Evolutionary conservation across 257 asterid species (phyloP).

Genomic region (Gentiana dahurica): DNA sequence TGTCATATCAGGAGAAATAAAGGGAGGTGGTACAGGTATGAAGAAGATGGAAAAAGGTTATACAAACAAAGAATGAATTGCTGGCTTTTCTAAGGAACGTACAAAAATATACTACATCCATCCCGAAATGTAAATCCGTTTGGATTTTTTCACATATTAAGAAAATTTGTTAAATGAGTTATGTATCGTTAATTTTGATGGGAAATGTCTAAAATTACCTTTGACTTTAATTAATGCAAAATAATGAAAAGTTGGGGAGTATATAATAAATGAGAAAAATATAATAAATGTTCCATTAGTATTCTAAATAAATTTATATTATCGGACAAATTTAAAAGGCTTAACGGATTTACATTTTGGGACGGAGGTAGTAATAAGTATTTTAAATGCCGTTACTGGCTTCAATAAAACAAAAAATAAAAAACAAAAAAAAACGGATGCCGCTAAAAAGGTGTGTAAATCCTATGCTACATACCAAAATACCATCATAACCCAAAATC

Average conservation of each 20-base stretch:
- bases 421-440: slow-evolving; percentile 9
- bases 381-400: slow-evolving; percentile 37
- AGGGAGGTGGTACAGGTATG: neutral
- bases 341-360: no score
- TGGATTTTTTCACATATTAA: slow-evolving; percentile 1
- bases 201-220: no score
- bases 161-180: no score
- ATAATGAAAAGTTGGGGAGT: no score
- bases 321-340: no score
- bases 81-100: slow-evolving; percentile 14
- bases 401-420: slow-evolving; percentile 18
- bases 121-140: no score
- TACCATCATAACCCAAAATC: no score
- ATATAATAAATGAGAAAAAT: no score
- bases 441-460: neutral
- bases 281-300: no score
- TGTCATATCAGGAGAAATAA: no score
- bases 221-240: slow-evolving; percentile 7
- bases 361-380: slow-evolving; percentile 2
- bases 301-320: no score
- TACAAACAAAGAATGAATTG: slow-evolving; percentile 16
- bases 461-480: neutral
- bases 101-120: slow-evolving; percentile 26
- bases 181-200: no score
- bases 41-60: slow-evolving; percentile 3